phyloP scores from a whole-genome alignment of 2,329 filamentous ascomycete genomes.

The Alternaria infectoria region DNA sequence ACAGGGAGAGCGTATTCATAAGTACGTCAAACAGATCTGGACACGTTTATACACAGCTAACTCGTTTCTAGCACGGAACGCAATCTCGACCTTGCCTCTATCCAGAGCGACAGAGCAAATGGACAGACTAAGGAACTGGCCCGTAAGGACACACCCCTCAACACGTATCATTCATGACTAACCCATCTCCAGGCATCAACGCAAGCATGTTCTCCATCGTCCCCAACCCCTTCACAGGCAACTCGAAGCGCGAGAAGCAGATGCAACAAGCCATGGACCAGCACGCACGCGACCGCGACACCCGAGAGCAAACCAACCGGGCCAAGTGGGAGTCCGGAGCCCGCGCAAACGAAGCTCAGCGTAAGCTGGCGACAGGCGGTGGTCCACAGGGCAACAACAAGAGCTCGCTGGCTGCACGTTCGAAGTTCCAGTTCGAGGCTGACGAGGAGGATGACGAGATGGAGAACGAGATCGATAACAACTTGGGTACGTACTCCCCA shows the following conservation, averaged over 20 bases:
- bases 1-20: slow-evolving; percentile 47
- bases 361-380: slow-evolving; percentile 19
- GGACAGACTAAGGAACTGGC: slow-evolving; percentile 84
- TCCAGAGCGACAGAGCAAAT: slow-evolving; percentile 77
- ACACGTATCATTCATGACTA: background rate
- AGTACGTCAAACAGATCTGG: slow-evolving; percentile 11
- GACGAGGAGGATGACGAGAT: slow-evolving; percentile 66
- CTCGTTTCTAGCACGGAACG: slow-evolving; percentile 61
- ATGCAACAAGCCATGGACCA: slow-evolving; percentile 67
- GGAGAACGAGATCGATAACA: slow-evolving; percentile 56
- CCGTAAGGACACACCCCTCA: slow-evolving; percentile 44
- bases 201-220: slow-evolving; percentile 89
- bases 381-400: slow-evolving; percentile 14
- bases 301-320: slow-evolving; percentile 62
- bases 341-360: slow-evolving; percentile 31
- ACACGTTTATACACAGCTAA: slow-evolving; percentile 6
- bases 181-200: slow-evolving; percentile 63
- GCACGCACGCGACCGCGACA: slow-evolving; percentile 62
- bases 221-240: slow-evolving; percentile 64
- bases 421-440: slow-evolving; percentile 45
- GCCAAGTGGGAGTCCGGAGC: slow-evolving; percentile 53
- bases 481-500: slow-evolving; percentile 51
- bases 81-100: slow-evolving; percentile 80
- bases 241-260: slow-evolving; percentile 64
- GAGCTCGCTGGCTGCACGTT: slow-evolving; percentile 40